phyloP scores from a whole-genome alignment of 2,329 filamentous ascomycete genomes.

The Aspergillus piperis region DNA sequence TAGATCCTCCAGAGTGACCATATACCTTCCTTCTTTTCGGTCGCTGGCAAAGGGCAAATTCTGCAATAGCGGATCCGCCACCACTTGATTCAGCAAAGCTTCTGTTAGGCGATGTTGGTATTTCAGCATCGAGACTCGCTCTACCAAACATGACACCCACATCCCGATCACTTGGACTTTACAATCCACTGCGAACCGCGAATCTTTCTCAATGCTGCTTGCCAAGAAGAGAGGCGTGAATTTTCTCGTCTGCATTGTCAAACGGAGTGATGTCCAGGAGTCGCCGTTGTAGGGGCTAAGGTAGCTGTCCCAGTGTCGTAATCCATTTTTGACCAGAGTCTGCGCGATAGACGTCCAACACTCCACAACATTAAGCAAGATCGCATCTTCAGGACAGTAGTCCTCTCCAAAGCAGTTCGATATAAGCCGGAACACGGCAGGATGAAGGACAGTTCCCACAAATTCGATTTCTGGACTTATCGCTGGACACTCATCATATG shows the following conservation, averaged over 20 bases:
- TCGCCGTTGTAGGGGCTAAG: conserved; percentile 55
- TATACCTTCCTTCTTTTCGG: conserved; percentile 39
- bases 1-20: conserved; percentile 56
- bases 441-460: conserved; percentile 49
- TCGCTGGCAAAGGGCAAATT: conserved; percentile 60
- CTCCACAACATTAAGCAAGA: conserved; percentile 56
- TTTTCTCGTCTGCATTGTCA: conserved; percentile 50
- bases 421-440: conserved; percentile 55
- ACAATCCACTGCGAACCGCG: conserved; percentile 47
- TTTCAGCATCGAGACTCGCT: conserved; percentile 62
- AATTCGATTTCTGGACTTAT: conserved; percentile 29
- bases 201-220: conserved; percentile 46
- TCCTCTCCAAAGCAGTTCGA: conserved; percentile 66
- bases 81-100: conserved; percentile 53
- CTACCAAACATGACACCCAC: conserved; percentile 59
- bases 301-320: conserved; percentile 58
- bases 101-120: conserved; percentile 61
- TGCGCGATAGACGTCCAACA: conserved; percentile 56
- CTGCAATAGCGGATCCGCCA: conserved; percentile 50
- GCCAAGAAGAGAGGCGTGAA: conserved; percentile 51
- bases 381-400: conserved; percentile 53
- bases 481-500: conserved; percentile 33
- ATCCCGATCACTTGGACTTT: conserved; percentile 52
- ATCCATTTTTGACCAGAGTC: conserved; percentile 48
- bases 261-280: conserved; percentile 50